These are phyloP conservation scores for Penicillium robsamsonii DNA, from an alignment of 495 filamentous ascomycete species.

Conservation along the genomic window DNA sequence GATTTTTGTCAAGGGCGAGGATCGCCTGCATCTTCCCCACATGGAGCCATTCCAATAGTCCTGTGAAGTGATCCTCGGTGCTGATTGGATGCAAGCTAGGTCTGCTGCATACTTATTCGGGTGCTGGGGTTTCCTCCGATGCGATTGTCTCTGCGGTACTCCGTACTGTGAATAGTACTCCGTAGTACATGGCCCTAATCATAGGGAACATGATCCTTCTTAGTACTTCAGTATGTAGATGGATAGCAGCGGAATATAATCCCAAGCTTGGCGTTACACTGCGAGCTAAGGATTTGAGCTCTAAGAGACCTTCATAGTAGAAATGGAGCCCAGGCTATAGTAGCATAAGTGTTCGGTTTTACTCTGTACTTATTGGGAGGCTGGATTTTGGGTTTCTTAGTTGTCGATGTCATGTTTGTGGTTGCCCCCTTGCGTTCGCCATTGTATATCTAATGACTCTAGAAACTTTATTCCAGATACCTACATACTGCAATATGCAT, in stretches of 20 bases:
- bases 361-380: background rate
- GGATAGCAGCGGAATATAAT: background rate
- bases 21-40: conserved; percentile 12
- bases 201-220: background rate
- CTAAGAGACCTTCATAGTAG: background rate
- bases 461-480: conserved; percentile 14
- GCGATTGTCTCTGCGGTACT: background rate
- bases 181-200: background rate
- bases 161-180: too few species aligned
- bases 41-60: conserved; percentile 11
- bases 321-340: background rate
- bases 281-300: conserved; percentile 1
- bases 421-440: conserved; percentile 14
- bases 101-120: conserved; percentile 2
- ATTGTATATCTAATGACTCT: conserved; percentile 4
- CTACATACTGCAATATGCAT: conserved; percentile 18
- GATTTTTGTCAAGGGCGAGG: background rate
- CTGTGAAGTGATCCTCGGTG: background rate
- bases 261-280: background rate
- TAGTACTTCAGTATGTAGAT: background rate
- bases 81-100: conserved; percentile 5
- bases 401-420: background rate
- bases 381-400: background rate
- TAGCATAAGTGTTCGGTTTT: conserved; percentile 1
- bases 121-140: background rate